Evolutionary conservation across 139 green algal species (phyloP).

Genomic region (Coelastrella sp.): DNA sequence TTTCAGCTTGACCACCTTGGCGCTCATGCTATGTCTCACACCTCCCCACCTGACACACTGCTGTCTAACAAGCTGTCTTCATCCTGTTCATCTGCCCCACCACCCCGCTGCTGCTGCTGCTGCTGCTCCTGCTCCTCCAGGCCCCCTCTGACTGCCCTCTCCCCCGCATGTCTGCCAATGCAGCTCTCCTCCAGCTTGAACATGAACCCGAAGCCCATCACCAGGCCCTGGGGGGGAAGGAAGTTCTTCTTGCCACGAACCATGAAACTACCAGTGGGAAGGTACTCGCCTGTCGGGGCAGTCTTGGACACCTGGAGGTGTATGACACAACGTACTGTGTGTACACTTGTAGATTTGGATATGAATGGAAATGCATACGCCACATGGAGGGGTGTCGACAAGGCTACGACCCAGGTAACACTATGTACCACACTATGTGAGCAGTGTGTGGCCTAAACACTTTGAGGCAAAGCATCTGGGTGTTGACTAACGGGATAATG

Average conservation of each 20-base stretch:
- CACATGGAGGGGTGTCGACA: too few relatives aligned
- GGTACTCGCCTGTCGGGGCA: conserved; percentile 94
- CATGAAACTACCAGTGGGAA: conserved; percentile 95
- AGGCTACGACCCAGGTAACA: too few relatives aligned
- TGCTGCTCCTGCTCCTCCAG: conserved; percentile 41
- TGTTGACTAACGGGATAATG: too few relatives aligned
- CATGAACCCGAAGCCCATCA: conserved; percentile 95
- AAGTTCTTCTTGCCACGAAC: conserved; percentile 97
- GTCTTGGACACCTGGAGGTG: conserved; percentile 91
- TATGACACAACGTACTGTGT: too few relatives aligned
- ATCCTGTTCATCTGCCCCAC: conserved; percentile 13
- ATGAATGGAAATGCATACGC: too few relatives aligned
- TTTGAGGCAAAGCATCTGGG: too few relatives aligned
- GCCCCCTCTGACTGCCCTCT: conserved; percentile 70
- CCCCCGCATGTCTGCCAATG: conserved; percentile 86
- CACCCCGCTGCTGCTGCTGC: conserved; percentile 10
- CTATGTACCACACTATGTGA: too few relatives aligned
- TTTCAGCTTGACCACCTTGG: too few relatives aligned
- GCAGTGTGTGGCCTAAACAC: too few relatives aligned
- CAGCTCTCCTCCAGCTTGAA: conserved; percentile 90
- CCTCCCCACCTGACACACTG: conserved; percentile 8
- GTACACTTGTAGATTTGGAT: too few relatives aligned
- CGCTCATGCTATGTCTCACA: too few relatives aligned
- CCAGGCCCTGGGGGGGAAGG: conserved; percentile 91
- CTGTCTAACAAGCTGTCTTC: not conserved